Evolutionary conservation across 2,329 filamentous ascomycete genomes (phyloP).

Genomic region (Botrytis paeoniae): DNA sequence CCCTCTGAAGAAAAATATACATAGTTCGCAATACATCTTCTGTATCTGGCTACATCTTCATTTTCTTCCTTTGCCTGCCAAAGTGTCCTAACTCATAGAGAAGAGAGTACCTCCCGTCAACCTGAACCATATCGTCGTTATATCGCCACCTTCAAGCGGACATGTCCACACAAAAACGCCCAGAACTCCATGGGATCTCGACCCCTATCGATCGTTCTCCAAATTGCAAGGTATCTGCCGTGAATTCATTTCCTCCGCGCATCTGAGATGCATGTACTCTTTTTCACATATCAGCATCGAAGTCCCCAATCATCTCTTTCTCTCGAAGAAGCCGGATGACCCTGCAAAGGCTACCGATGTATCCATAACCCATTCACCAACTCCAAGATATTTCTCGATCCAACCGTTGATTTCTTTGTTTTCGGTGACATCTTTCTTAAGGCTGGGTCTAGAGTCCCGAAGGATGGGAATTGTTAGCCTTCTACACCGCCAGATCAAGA

Average conservation of each 20-base stretch:
- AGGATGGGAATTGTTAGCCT: constrained; percentile 46
- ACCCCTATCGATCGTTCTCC: constrained; percentile 2
- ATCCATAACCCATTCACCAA: constrained; percentile 98
- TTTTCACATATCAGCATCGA: not conserved
- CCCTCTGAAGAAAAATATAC: not conserved
- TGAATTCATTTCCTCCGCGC: not conserved
- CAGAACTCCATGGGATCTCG: constrained; percentile 11
- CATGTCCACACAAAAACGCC: constrained; percentile 8
- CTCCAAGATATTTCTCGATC: constrained; percentile 89
- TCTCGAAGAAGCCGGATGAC: constrained; percentile 85
- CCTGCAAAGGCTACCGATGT: constrained; percentile 90
- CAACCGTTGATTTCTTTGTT: constrained; percentile 81
- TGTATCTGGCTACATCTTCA: not conserved
- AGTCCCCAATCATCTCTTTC: constrained; percentile 59
- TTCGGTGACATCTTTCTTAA: constrained; percentile 84
- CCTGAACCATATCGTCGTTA: not conserved
- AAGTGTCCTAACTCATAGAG: not conserved
- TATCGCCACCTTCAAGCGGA: not conserved
- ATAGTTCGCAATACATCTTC: not conserved
- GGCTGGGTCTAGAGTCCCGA: constrained; percentile 62
- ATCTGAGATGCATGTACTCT: not conserved
- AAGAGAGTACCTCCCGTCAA: not conserved
- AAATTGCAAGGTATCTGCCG: not conserved
- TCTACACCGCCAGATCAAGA: constrained; percentile 16
- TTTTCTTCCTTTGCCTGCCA: not conserved